phyloP scores from a whole-genome alignment of 768 basidiomycete species.

The Exsudoporus frostii region DNA sequence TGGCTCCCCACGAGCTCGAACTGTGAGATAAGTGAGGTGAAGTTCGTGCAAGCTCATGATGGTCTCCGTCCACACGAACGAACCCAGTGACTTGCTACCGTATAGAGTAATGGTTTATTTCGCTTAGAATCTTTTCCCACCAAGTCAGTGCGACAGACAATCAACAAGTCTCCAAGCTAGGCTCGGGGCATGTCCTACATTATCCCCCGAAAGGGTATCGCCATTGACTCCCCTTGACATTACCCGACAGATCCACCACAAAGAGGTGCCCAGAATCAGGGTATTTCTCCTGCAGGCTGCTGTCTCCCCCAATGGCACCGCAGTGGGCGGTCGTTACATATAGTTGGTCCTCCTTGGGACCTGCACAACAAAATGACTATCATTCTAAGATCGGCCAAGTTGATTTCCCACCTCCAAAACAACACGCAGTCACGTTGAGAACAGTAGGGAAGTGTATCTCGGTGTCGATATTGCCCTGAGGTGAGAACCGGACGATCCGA shows the following conservation, averaged over 20 bases:
- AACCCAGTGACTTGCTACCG: not conserved
- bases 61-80: not conserved
- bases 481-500: constrained; percentile 50
- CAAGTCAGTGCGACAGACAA: not conserved
- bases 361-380: constrained; percentile 28
- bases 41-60: constrained; percentile 16
- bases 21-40: constrained; percentile 20
- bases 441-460: constrained; percentile 61
- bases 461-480: constrained; percentile 52
- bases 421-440: constrained; percentile 62
- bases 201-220: constrained; percentile 24
- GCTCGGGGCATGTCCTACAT: not conserved
- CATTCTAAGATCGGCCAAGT: constrained; percentile 2
- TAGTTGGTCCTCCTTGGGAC: constrained; percentile 57
- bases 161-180: not conserved
- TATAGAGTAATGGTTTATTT: not conserved
- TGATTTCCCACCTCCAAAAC: constrained; percentile 46
- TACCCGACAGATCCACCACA: constrained; percentile 28
- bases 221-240: constrained; percentile 25
- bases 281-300: constrained; percentile 32
- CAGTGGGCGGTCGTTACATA: constrained; percentile 57
- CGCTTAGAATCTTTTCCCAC: not conserved
- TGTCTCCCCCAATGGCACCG: constrained; percentile 54
- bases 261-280: constrained; percentile 37
- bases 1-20: constrained; percentile 27